phyloP scores from a whole-genome alignment of 2,329 filamentous ascomycete genomes.

The Sclerotinia minor region DNA sequence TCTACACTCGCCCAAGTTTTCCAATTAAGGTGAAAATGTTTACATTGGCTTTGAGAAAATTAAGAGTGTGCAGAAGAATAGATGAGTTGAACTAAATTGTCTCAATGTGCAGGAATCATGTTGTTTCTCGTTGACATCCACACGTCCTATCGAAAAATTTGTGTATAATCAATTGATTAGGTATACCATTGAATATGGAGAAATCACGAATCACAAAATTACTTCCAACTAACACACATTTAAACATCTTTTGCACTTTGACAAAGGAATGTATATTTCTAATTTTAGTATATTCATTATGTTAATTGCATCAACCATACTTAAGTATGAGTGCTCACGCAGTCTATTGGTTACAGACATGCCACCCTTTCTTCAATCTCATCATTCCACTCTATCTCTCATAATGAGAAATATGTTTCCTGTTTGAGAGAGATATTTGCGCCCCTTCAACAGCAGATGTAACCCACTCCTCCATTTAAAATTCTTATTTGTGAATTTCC shows the following conservation, averaged over 20 bases:
- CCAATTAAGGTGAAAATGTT: background rate
- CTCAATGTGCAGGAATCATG: background rate
- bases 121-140: background rate
- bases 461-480: conserved; percentile 23
- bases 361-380: conserved; percentile 13
- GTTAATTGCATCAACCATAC: conserved; percentile 25
- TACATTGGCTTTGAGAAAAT: background rate
- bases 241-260: background rate
- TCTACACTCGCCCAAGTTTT: background rate
- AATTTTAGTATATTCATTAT: conserved; percentile 29
- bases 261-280: conserved; percentile 22
- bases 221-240: background rate
- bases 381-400: conserved; percentile 4
- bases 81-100: background rate
- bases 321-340: conserved; percentile 25
- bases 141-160: background rate
- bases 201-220: background rate
- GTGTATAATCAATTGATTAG: background rate
- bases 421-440: conserved; percentile 20
- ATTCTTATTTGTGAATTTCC: conserved; percentile 10
- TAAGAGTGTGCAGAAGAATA: background rate
- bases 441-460: conserved; percentile 22
- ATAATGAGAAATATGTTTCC: conserved; percentile 15
- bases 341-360: conserved; percentile 24
- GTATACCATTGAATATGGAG: background rate